Base-by-base conservation (phyloP, 1,284 basidiomycete species). In the Sporisorium scitamineum region DNA sequence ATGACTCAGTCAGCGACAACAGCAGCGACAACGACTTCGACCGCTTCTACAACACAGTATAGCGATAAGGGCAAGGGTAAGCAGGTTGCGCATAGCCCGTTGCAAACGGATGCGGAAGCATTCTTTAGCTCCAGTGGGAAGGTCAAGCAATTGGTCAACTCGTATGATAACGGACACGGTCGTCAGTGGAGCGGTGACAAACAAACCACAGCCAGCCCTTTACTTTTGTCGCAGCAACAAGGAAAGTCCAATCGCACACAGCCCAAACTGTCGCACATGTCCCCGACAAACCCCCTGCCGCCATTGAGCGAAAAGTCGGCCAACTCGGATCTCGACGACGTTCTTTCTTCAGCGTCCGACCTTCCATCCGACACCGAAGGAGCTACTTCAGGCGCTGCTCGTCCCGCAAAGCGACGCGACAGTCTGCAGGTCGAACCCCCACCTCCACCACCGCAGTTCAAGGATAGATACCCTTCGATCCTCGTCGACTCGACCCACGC, bases 381-480 rank as follows among this genome's bases (percentile, higher is more conserved):
- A 2, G 44, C 50, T 16, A 37, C 9, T 13, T 3, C 11, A 13
- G 32, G 7, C n/a, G 29, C 16, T 18, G 54, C 54, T 4, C 34
- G 37, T 16, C 62, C 59, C 10, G 51, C 47, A 18, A 72, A 63
- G 22, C 57, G 61, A 42, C 64, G 60, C 32, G 64, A 63, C 16
- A 70, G 69, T 29, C 32, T 76, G n/a, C 64, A 61, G n/a, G 68
- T 76, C 55, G 73, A 76, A 45, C 39, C 71, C 44, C 73, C 73
- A 20, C 73, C 64, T 10, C 67, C 63, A 14, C 66, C 71, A 14
- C 53, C 60, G 29, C 55, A 70, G 47, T 65, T 70, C 61, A 68
- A 70, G 52, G 64, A 70, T 24, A 24, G 61, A 11, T 71, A 76
- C 32, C 73, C 73, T 1, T 54, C 73, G 7, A 76, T 76, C 41